A percentile compares a stretch with the other conserved stretches of the same genome.
These are phyloP conservation scores for Stromatinia cepivora DNA, from an alignment of 2,329 filamentous ascomycete genomes.

Conservation along the genomic window DNA sequence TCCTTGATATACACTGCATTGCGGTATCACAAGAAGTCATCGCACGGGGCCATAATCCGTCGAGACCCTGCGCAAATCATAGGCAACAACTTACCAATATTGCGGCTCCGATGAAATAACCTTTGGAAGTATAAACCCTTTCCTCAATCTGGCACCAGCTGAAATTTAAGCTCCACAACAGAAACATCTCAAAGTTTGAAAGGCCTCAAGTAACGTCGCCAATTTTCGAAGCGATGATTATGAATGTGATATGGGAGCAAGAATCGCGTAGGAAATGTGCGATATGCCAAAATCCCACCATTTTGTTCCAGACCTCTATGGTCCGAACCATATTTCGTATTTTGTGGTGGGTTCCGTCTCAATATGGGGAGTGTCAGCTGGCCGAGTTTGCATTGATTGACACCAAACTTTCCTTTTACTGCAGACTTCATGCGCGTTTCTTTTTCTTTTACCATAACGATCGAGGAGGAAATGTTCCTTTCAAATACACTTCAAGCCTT, in stretches of 20 bases:
- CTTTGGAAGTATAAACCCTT: neutral
- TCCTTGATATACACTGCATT: neutral
- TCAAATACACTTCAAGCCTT: neutral
- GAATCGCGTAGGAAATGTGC: neutral
- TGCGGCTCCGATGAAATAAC: no score
- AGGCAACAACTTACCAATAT: neutral
- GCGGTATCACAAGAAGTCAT: neutral
- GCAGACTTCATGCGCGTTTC: rapidly evolving
- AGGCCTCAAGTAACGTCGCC: neutral
- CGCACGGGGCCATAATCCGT: neutral
- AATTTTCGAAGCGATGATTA: neutral
- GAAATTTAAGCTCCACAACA: neutral
- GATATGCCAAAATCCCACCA: no score
- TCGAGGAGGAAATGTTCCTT: no score
- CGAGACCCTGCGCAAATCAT: neutral
- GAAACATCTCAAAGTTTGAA: neutral
- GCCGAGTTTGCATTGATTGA: neutral
- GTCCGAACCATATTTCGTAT: neutral
- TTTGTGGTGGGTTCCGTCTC: neutral
- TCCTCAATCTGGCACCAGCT: neutral
- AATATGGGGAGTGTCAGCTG: neutral
- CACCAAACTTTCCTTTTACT: neutral
- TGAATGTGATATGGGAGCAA: neutral
- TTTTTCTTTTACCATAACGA: no score
- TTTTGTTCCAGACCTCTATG: neutral